Base-by-base conservation (phyloP, 257 asterid species). In the Solanum rostratum region DNA sequence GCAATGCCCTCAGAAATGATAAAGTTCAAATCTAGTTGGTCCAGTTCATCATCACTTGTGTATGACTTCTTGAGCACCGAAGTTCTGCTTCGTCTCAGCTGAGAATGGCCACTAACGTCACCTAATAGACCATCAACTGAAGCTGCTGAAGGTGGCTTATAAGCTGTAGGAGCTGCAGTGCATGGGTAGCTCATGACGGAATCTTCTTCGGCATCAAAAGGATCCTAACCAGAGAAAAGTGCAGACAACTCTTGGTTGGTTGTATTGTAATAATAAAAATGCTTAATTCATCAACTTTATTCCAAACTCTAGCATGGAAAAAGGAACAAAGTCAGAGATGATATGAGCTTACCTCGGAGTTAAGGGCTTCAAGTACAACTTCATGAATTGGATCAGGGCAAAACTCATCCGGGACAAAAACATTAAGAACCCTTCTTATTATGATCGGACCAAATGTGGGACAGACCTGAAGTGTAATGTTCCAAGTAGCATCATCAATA, bases 371-470 rank as follows among this genome's bases (percentile, higher is more conserved):
- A 30, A 94, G 83, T 84, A 96, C 90, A 88, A 85, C 83, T 37
- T 68, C 89, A 24, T 98, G 99, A 79, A 96, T 90, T 33, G 97
- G 97, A 13, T 92, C 86, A 33, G 98, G 98, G 85, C 91, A 91
- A 90, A 96, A 96, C 83, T 95, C 98, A 68, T 96, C 99, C 0
- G 98, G 97, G 70, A 93, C 92, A 81, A 93, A 96, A 87, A 89
- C 90, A 83, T 84, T 85, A 19, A 94, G 90, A 78, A 94, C 92
- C 91, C 93, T 89, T 83, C 89, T 95, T 91, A 96, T 90, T 90
- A 95, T 80, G 13, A 83, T 52, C 5, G 97, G 93, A 71, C 97
- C 98, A 76, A 96, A 93, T 65, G 86, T 71, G 1, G 99, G 98
- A 86, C 98, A 95, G 70, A 95, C 97, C 99, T 95, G 88, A 74